Conservation (phyloP, 2,329 filamentous ascomycete species). For the Bipolaris sorokiniana region DNA sequence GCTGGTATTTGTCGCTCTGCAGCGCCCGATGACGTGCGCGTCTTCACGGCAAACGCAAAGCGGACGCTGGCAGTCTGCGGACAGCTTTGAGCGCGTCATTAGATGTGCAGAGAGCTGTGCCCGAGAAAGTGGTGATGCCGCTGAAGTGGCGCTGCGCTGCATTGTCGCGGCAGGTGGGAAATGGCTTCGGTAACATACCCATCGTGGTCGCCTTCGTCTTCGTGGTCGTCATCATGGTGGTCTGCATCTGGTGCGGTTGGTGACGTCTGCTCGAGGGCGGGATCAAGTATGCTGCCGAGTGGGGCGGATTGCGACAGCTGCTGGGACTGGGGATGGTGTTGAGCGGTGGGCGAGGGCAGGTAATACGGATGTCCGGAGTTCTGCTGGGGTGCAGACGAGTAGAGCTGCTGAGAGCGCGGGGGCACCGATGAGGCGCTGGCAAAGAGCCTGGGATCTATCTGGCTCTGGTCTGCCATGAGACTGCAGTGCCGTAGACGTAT, state of each 20-base stretch:
- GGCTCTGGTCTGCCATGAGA: constrained; percentile 33
- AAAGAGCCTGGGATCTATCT: constrained; percentile 43
- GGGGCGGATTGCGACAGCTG: constrained; percentile 23
- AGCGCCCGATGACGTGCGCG: constrained; percentile 3
- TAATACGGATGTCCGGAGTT: constrained; percentile 41
- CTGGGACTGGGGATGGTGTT: constrained; percentile 25
- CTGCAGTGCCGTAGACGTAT: constrained; percentile 6
- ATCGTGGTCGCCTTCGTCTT: constrained; percentile 40
- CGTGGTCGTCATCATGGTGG: constrained; percentile 40
- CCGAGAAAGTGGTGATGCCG: neutral
- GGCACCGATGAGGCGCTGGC: constrained; percentile 29
- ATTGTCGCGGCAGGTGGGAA: neutral
- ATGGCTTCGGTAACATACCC: constrained; percentile 24
- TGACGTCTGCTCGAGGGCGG: constrained; percentile 43
- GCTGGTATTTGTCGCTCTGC: constrained; percentile 1
- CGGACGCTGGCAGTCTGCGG: neutral
- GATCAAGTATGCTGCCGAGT: constrained; percentile 35
- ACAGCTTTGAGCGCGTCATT: neutral
- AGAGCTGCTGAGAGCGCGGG: constrained; percentile 34
- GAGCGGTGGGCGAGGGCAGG: constrained; percentile 32
- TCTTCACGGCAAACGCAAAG: neutral
- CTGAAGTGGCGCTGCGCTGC: neutral
- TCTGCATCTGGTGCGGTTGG: constrained; percentile 27
- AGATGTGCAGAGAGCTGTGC: neutral
- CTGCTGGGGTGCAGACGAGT: constrained; percentile 34